Evolutionary conservation across 1,284 basidiomycete genomes (phyloP).

Genomic region (Malassezia brasiliensis): DNA sequence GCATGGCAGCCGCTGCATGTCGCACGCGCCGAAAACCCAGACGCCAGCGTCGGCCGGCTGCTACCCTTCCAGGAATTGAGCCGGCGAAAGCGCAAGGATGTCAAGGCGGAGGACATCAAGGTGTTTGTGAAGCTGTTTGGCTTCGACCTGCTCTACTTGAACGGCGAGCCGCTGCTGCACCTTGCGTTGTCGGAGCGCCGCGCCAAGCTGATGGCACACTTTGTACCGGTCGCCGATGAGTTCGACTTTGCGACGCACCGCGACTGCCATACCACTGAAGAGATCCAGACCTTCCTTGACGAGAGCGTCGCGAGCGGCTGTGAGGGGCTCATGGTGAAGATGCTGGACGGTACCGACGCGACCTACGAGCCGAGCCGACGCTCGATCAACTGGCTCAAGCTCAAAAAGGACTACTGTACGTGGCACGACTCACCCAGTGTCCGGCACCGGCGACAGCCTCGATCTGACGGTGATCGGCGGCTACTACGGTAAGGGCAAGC

Average conservation of each 20-base stretch:
- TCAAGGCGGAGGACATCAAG: conserved; percentile 89
- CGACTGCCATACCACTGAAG: conserved; percentile 79
- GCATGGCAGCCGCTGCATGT: conserved; percentile 65
- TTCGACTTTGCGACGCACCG: conserved; percentile 86
- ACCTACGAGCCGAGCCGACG: conserved; percentile 89
- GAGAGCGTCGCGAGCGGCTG: conserved; percentile 95
- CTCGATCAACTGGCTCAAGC: conserved; percentile 93
- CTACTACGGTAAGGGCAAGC: conserved; percentile 94
- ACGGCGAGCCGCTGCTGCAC: conserved; percentile 58
- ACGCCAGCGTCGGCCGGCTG: conserved; percentile 53
- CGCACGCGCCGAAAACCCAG: conserved; percentile 44
- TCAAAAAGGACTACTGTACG: conserved; percentile 42
- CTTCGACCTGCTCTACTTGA: conserved; percentile 88
- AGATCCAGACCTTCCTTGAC: conserved; percentile 89
- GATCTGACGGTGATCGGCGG: conserved; percentile 94
- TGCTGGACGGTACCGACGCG: conserved; percentile 80
- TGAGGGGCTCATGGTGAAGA: conserved; percentile 96
- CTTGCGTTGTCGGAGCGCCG: conserved; percentile 54
- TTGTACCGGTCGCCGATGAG: conserved; percentile 72
- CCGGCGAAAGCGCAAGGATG: conserved; percentile 90
- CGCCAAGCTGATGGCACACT: conserved; percentile 66
- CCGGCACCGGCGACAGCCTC: conserved; percentile 92
- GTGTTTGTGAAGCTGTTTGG: conserved; percentile 88
- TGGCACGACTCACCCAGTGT: conserved; percentile 50
- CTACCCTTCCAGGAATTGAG: conserved; percentile 97